Evolutionary conservation across 805 yeast species (phyloP).

Genomic region (Starmerella stigmatis): DNA sequence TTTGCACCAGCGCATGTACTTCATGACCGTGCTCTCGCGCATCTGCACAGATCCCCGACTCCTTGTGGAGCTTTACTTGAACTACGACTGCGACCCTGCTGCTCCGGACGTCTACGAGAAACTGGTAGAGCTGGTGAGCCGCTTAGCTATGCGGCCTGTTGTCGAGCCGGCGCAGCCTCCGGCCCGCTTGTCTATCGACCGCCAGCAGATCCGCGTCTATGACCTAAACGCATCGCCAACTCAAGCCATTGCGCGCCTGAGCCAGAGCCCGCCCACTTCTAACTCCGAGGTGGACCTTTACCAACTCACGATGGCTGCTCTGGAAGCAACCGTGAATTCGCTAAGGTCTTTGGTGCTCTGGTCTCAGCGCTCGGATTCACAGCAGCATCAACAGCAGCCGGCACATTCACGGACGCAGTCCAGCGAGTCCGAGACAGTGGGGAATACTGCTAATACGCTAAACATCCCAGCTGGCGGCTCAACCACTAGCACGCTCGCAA

Average conservation of each 20-base stretch:
- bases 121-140: conserved; percentile 63
- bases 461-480: too few relatives aligned
- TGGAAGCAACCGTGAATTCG: conserved; percentile 71
- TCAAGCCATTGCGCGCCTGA: conserved; percentile 55
- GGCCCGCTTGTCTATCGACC: conserved; percentile 35
- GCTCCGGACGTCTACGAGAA: conserved; percentile 74
- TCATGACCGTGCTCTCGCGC: conserved; percentile 68
- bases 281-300: conserved; percentile 54
- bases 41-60: conserved; percentile 82
- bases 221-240: conserved; percentile 66
- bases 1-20: conserved; percentile 81
- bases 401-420: neutral
- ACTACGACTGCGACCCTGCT: conserved; percentile 83
- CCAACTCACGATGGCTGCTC: conserved; percentile 70
- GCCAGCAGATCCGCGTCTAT: conserved; percentile 44
- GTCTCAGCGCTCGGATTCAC: conserved; percentile 54
- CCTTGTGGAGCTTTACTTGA: conserved; percentile 81
- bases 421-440: too few relatives aligned
- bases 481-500: neutral
- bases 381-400: neutral
- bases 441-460: too few relatives aligned
- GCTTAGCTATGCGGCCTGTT: conserved; percentile 59
- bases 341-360: conserved; percentile 72
- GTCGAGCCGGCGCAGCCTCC: conserved; percentile 63
- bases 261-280: conserved; percentile 12